Percentiles rank a stretch among this genome's conserved stretches.
These are phyloP conservation scores for Xylaria polymorpha DNA, from an alignment of 2,329 filamentous ascomycete species.

Conservation along the genomic window DNA sequence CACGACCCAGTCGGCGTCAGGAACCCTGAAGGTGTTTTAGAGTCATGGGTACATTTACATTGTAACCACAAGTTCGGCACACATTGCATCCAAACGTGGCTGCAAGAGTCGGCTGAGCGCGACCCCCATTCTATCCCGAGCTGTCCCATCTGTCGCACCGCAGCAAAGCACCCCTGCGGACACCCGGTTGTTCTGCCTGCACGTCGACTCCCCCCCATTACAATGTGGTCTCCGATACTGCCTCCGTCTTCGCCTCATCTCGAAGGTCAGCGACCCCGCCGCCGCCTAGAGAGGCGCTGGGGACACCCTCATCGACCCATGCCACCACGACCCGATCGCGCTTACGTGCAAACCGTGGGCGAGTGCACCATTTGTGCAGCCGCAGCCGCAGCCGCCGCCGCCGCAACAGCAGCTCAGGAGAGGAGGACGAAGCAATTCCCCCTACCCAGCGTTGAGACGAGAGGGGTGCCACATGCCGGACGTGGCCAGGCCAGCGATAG, in stretches of 20 bases:
- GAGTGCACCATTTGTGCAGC: slow-evolving; percentile 46
- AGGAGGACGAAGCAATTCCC: slow-evolving; percentile 30
- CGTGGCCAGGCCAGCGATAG: slow-evolving; percentile 18
- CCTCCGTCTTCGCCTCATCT: slow-evolving; percentile 10
- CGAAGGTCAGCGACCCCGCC: slow-evolving; percentile 20
- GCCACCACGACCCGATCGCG: slow-evolving; percentile 11
- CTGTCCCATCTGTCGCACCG: slow-evolving; percentile 57
- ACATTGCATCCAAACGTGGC: slow-evolving; percentile 58
- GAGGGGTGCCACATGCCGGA: slow-evolving; percentile 1
- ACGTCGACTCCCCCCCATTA: slow-evolving; percentile 8
- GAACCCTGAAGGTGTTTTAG: slow-evolving; percentile 54
- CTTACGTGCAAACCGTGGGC: slow-evolving; percentile 45
- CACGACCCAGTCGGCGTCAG: slow-evolving; percentile 54
- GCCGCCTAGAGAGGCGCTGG: slow-evolving; percentile 32
- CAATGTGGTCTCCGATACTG: slow-evolving; percentile 6
- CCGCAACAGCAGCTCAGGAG: slow-evolving; percentile 44
- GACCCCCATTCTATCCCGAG: slow-evolving; percentile 49
- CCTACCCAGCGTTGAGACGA: neutral
- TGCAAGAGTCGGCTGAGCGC: slow-evolving; percentile 52
- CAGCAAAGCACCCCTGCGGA: slow-evolving; percentile 49
- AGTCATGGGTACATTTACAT: slow-evolving; percentile 56
- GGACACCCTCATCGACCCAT: slow-evolving; percentile 26
- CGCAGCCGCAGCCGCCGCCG: slow-evolving; percentile 35
- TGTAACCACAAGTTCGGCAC: slow-evolving; percentile 59
- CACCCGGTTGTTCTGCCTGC: slow-evolving; percentile 43